Percentiles rank a stretch among this genome's conserved stretches.
Evolutionary conservation across 1,284 basidiomycete species (phyloP).

Genomic region (Nidula niveotomentosa): DNA sequence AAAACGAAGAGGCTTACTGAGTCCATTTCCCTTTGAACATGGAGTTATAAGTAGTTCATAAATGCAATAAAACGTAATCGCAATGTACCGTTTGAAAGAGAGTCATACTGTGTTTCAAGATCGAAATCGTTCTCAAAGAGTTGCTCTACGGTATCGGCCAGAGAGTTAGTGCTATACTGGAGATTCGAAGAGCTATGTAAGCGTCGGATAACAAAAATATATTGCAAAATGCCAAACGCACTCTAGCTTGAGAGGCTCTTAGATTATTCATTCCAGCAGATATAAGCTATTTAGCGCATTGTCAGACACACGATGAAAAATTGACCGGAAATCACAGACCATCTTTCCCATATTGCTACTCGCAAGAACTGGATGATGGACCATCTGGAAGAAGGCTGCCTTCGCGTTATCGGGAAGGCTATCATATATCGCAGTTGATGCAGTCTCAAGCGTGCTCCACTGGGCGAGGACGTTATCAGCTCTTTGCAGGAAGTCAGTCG

Average conservation of each 20-base stretch:
- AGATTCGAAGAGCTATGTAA: too few species aligned
- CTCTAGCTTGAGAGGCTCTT: slow-evolving; percentile 61
- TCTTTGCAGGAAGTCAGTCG: slow-evolving; percentile 25
- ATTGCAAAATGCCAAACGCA: slow-evolving; percentile 9
- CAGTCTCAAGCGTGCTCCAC: slow-evolving; percentile 47
- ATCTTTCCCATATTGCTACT: slow-evolving; percentile 56
- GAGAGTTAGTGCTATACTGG: slow-evolving; percentile 53
- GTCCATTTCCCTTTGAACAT: slow-evolving; percentile 52
- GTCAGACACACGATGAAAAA: not conserved
- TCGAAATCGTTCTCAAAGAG: slow-evolving; percentile 61
- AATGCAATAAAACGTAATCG: not conserved
- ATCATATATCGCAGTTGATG: slow-evolving; percentile 59
- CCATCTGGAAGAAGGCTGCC: slow-evolving; percentile 67
- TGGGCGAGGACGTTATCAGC: slow-evolving; percentile 52
- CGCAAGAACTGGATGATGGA: slow-evolving; percentile 63
- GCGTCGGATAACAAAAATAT: too few species aligned
- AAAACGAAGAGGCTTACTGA: slow-evolving; percentile 34
- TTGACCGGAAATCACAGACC: slow-evolving; percentile 15
- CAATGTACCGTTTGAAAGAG: slow-evolving; percentile 49
- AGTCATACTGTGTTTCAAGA: slow-evolving; percentile 58
- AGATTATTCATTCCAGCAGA: slow-evolving; percentile 61
- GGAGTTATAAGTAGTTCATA: not conserved
- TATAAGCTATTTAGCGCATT: slow-evolving; percentile 33
- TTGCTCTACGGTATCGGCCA: slow-evolving; percentile 53
- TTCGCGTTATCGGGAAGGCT: slow-evolving; percentile 41